phyloP scores from a whole-genome alignment of 2,329 filamentous ascomycete genomes.

The Fusarium denticulatum region DNA sequence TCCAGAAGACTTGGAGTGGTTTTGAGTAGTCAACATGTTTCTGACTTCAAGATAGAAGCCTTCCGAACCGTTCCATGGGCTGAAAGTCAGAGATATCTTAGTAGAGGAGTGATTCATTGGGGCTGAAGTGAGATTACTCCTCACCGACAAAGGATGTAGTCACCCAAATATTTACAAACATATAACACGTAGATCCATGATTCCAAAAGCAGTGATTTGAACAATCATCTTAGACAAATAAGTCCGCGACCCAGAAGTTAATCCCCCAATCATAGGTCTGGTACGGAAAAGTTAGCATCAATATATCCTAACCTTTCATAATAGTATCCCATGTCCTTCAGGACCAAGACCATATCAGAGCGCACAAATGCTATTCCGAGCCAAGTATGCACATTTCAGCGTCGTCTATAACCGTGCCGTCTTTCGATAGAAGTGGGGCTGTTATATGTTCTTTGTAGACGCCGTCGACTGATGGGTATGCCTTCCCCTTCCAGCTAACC shows the following conservation, averaged over 20 bases:
- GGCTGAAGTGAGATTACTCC: not conserved
- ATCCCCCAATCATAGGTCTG: not conserved
- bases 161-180: not conserved
- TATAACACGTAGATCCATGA: rapidly evolving
- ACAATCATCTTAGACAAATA: not conserved
- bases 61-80: rapidly evolving
- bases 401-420: too few species aligned
- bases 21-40: not conserved
- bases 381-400: not conserved
- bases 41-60: too few species aligned
- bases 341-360: not conserved
- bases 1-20: not conserved
- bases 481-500: too few species aligned
- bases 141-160: not conserved
- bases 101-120: not conserved
- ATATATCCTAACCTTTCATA: not conserved
- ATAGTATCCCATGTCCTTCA: not conserved
- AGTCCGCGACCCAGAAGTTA: too few species aligned
- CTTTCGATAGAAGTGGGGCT: too few species aligned
- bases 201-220: not conserved
- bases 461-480: too few species aligned
- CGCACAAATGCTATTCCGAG: not conserved
- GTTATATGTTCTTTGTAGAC: too few species aligned
- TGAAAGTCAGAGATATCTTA: rapidly evolving
- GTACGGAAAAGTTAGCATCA: not conserved